Base-by-base conservation (phyloP, 2,329 filamentous ascomycete species). In the Colletotrichum viniferum region DNA sequence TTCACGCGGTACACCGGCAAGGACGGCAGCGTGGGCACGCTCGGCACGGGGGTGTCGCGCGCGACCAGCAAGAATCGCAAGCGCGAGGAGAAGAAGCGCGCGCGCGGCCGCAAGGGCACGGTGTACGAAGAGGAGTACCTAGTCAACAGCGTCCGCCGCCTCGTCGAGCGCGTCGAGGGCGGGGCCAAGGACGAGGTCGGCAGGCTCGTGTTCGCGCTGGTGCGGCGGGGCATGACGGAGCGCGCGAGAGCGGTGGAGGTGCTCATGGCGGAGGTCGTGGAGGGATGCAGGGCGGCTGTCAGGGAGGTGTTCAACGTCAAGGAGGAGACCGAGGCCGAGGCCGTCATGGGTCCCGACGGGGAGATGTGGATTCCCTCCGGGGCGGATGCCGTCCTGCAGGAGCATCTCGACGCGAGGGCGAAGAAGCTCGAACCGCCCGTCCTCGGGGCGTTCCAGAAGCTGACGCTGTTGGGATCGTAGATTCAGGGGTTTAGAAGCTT, bases 91-190 rank as follows among this genome's bases (percentile, higher is more conserved):
- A 92, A 98, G 83, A 99, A 99, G 90, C 92, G 96, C 18, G 97
- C 97, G 1, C 89, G 95, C 9, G 97, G 97, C 28, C 96, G 98
- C 83, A 98, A 98, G 87, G 97, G 97, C 13, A 98, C 95, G 18
- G 95, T 99, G 7, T 99, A 99, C 84, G 97, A 99, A 84, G 96
- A 98, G 82, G 97, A 98, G 84, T 99, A 99, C 83, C 90, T 99
- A 7, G 93, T 98, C 74, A 97, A 96, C 83, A 96, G 94, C 79
- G 92, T 98, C 43, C 91, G 93, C 14, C 89, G 97, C 28, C 88
- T 99, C 38, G 91, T 98, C 16, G 95, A 98, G 83, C 90, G 96
- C 43, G 92, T 98, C 26, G 95, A 96, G 83, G 88, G 88, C 30
- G 88, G 88, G 26, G 90, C 93, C 4, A 90, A 92, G 66, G 89